These are phyloP conservation scores for Flammula alnicola DNA, from an alignment of 1,284 basidiomycete genomes.

Conservation along the genomic window DNA sequence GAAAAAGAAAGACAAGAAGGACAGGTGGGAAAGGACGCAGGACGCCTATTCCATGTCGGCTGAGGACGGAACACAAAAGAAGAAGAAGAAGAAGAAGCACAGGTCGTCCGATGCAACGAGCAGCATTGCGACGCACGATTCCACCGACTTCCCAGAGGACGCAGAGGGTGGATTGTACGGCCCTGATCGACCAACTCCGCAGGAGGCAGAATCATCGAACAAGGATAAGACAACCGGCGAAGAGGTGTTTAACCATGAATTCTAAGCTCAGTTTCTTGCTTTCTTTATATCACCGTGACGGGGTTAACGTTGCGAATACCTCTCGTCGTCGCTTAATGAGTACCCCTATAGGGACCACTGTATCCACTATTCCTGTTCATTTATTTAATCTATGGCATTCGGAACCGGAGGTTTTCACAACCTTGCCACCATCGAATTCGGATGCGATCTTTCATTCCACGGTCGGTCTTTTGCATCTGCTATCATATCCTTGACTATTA, in stretches of 20 bases:
- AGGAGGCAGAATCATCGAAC: slow-evolving; percentile 16
- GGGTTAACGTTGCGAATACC: too few species aligned
- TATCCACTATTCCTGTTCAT: too few species aligned
- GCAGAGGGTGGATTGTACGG: slow-evolving; percentile 69
- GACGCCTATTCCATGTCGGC: slow-evolving; percentile 71
- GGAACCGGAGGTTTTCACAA: too few species aligned
- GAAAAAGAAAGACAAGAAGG: slow-evolving; percentile 72
- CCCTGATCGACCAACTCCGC: slow-evolving; percentile 23
- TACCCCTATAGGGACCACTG: too few species aligned
- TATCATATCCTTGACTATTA: too few species aligned
- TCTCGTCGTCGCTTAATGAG: too few species aligned
- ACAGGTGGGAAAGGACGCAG: slow-evolving; percentile 82
- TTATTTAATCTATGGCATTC: too few species aligned
- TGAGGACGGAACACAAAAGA: slow-evolving; percentile 56
- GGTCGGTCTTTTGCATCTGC: too few species aligned
- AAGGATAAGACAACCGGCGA: slow-evolving; percentile 32
- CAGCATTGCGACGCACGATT: slow-evolving; percentile 53
- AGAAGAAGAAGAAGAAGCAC: slow-evolving; percentile 62
- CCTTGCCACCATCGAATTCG: too few species aligned
- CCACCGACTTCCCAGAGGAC: slow-evolving; percentile 71
- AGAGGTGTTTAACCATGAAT: slow-evolving; percentile 48
- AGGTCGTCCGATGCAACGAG: slow-evolving; percentile 48
- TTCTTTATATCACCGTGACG: slow-evolving; percentile 3
- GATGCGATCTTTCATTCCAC: too few species aligned
- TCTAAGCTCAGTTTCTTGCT: slow-evolving; percentile 31